Base-by-base conservation (phyloP, 208 protist genomes). In the Acanthamoeba royreba region DNA sequence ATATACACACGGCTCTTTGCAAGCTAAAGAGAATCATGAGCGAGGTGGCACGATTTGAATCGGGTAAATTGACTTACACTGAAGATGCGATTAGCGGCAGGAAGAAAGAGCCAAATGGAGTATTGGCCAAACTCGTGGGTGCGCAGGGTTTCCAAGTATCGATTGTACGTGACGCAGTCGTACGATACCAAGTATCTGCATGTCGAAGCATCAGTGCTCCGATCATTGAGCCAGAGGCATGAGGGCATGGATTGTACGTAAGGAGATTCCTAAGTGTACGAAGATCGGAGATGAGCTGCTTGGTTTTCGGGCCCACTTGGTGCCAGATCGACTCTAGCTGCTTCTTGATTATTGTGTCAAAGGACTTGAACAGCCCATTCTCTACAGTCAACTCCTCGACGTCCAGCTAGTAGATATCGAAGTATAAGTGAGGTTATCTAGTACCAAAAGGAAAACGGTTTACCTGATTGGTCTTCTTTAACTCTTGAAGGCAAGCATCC, bases 381-480 rank as follows among this genome's bases (percentile, higher is more conserved):
- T 93, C 88, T 1, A 93, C 88, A 22, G 88, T 85, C 43, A 93
- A 38, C 33, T 93, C 88, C 8, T 83, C 63, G 31, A 93, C 49
- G 45, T 85, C 88, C 42, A 93, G 28, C 88, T 93, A 40, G n/a
- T 11, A 72, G n/a, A n/a, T n/a, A n/a, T 0, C 0, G 58, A 33
- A 22, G 55, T 5, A 9, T 9, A 22, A 2, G 61, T 40, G 31
- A 72, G 61, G 25, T 19, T 35, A 28, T 28, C 55, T 7, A 63
- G 15, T 4, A 63, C 3, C 8, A n/a, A n/a, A n/a, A n/a, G n/a
- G n/a, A n/a, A n/a, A n/a, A n/a, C n/a, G n/a, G n/a, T 1, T 1
- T 63, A 93, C 88, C 88, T 93, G 58, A 46, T 93, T 93, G 19
- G 88, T 93, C 28, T 81, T 77, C 35, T 81, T 72, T 22, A 93